Conservation (phyloP, 2,329 filamentous ascomycete species). For the Meredithiella fracta region DNA sequence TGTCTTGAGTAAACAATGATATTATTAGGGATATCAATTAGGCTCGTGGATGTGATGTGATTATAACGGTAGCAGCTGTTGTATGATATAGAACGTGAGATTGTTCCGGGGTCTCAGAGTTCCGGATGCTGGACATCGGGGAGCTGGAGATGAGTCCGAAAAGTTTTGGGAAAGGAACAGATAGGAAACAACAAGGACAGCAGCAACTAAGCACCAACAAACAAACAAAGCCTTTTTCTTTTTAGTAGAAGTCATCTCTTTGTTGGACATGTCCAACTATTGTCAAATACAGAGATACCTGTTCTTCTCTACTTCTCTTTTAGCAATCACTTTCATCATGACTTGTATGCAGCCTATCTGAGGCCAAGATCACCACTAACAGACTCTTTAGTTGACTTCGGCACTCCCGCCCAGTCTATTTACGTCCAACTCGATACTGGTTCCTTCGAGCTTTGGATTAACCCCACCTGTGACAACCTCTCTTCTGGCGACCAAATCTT, state of each 20-base stretch:
- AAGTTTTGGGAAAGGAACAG: background rate
- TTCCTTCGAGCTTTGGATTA: constrained; percentile 46
- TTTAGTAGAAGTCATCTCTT: constrained; percentile 4
- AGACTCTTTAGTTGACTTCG: constrained; percentile 27
- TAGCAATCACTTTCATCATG: background rate
- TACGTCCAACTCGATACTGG: constrained; percentile 42
- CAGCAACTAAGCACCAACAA: background rate
- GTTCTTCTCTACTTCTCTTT: background rate
- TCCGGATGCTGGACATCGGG: too few species aligned
- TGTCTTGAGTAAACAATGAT: too few species aligned
- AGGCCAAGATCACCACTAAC: background rate
- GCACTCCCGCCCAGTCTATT: constrained; percentile 36
- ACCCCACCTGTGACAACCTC: constrained; percentile 39
- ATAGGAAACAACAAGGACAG: background rate
- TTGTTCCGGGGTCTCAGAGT: background rate
- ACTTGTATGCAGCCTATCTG: background rate
- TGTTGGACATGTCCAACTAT: background rate
- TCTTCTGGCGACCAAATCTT: constrained; percentile 25
- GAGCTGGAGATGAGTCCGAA: too few species aligned
- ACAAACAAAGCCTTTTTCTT: background rate
- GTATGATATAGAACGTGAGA: background rate
- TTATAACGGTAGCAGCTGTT: background rate
- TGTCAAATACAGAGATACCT: background rate
- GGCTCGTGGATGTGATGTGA: too few species aligned
- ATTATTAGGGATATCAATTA: too few species aligned